Conservation (phyloP, 768 basidiomycete genomes). For the Austroboletus festivus region DNA sequence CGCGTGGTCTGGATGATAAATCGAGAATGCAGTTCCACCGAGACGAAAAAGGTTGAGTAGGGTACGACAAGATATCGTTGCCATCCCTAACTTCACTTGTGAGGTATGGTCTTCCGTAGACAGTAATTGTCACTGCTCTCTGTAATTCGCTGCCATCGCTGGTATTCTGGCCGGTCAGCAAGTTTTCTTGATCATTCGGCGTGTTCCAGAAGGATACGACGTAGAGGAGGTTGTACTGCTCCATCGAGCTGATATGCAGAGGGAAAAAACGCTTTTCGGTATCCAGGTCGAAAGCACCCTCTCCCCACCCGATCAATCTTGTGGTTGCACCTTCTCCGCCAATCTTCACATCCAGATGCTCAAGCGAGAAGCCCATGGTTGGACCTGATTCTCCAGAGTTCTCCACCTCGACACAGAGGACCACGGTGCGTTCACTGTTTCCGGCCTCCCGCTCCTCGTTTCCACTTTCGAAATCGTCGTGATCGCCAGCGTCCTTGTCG, state of each 20-base stretch:
- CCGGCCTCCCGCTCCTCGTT: conserved; percentile 55
- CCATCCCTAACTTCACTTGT: conserved; percentile 20
- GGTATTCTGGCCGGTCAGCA: conserved; percentile 31
- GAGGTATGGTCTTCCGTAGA: conserved; percentile 69
- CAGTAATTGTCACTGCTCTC: conserved; percentile 75
- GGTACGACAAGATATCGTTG: conserved; percentile 40
- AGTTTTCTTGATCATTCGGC: conserved; percentile 50
- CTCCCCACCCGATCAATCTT: conserved; percentile 50
- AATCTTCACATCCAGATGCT: conserved; percentile 71
- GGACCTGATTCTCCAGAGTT: conserved; percentile 66
- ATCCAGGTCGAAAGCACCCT: conserved; percentile 30
- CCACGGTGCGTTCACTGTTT: conserved; percentile 78
- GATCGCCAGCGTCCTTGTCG: conserved; percentile 31
- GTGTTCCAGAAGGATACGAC: conserved; percentile 78
- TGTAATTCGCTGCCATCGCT: conserved; percentile 49
- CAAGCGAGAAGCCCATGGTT: conserved; percentile 68
- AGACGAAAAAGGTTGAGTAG: conserved; percentile 75
- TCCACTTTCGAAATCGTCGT: conserved; percentile 43
- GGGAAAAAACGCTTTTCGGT: conserved; percentile 59
- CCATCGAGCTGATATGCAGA: conserved; percentile 61
- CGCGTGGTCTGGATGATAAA: conserved; percentile 42
- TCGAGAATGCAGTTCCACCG: conserved; percentile 91
- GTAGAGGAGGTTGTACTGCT: conserved; percentile 88
- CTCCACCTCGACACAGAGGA: conserved; percentile 90
- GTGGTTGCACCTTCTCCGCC: conserved; percentile 63